Evolutionary conservation across 164 flowering plant species (phyloP), one percentile per base, ranked within the genome.

Genomic region (Liquidambar formosana): DNA sequence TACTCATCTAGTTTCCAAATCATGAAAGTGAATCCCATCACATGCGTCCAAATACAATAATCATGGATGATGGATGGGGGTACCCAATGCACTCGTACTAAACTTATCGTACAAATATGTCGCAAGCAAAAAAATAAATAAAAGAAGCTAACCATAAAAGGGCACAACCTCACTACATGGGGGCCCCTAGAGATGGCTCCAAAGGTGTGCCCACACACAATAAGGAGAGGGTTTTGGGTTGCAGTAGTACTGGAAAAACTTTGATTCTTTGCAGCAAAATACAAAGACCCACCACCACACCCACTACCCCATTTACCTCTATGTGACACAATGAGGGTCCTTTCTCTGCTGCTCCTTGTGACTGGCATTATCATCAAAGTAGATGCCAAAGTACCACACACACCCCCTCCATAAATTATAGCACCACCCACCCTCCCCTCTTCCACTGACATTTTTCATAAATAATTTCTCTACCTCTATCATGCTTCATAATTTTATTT

Each of bases 141-240:
- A 14, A 5, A 47, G 1, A 28, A 19, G 18, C 2, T 33, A 33
- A 2, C 2, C 6, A 51, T 16, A 27, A 18, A 51, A 27, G 13
- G 53, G 27, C 14, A 33, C 11, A 33, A 65, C 27, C 2, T 2
- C 54, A 41, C 14, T 8, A 27, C 5, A 49, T 59, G 64, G 71
- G 71, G n/a, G n/a, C n/a, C 25, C 64, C 46, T 38, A 57, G 5
- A 49, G 51, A 65, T 60, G 70, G 26, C 44, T 51, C 52, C 44
- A n/a, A 59, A 60, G 63, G 48, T 58, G 75, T 72, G 70, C 70
- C 66, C 70, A 66, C 69, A 71, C 65, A 44, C 63, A 71, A 62
- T 71, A 56, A 44, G 46, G 26, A 45, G 44, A 22, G 63, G 56
- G 59, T 45, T 43, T 68, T 41, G 73, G 41, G 41, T 33, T 33